These are phyloP conservation scores for Thalassiosira profunda DNA, from an alignment of 108 stramenopile species.

Conservation along the genomic window DNA sequence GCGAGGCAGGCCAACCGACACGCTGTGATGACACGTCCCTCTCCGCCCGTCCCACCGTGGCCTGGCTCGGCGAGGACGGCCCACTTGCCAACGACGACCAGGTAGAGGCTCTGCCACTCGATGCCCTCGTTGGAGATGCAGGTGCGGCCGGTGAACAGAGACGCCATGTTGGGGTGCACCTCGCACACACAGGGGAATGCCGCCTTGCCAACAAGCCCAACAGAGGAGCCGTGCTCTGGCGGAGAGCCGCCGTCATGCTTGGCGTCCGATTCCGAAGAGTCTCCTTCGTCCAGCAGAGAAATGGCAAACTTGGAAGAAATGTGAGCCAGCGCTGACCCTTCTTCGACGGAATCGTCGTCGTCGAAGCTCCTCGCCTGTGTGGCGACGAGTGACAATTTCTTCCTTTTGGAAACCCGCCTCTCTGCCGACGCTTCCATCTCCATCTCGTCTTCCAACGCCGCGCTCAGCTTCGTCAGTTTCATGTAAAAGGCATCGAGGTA, in stretches of 20 bases:
- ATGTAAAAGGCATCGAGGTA: slow-evolving; percentile 45
- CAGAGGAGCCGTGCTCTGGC: slow-evolving; percentile 56
- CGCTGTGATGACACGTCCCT: slow-evolving; percentile 71
- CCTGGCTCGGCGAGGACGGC: slow-evolving; percentile 81
- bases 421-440: neutral
- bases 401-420: neutral
- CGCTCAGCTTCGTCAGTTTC: slow-evolving; percentile 29
- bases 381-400: slow-evolving; percentile 17
- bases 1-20: slow-evolving; percentile 60
- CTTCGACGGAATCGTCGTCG: neutral
- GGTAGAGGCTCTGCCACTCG: slow-evolving; percentile 90
- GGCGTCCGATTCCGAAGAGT: slow-evolving; percentile 20
- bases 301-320: slow-evolving; percentile 44
- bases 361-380: neutral
- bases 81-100: slow-evolving; percentile 65
- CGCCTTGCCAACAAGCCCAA: slow-evolving; percentile 63
- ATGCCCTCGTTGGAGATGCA: slow-evolving; percentile 83
- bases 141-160: slow-evolving; percentile 65
- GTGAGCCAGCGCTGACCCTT: slow-evolving; percentile 23
- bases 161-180: slow-evolving; percentile 55
- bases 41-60: slow-evolving; percentile 52
- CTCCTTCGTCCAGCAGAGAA: slow-evolving; percentile 39
- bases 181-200: slow-evolving; percentile 91
- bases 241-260: neutral
- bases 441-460: neutral